Percentiles rank a stretch among this genome's conserved stretches.
These are phyloP conservation scores for Dendrobium chrysotoxum DNA, from an alignment of 106 monocot species.

Conservation along the genomic window DNA sequence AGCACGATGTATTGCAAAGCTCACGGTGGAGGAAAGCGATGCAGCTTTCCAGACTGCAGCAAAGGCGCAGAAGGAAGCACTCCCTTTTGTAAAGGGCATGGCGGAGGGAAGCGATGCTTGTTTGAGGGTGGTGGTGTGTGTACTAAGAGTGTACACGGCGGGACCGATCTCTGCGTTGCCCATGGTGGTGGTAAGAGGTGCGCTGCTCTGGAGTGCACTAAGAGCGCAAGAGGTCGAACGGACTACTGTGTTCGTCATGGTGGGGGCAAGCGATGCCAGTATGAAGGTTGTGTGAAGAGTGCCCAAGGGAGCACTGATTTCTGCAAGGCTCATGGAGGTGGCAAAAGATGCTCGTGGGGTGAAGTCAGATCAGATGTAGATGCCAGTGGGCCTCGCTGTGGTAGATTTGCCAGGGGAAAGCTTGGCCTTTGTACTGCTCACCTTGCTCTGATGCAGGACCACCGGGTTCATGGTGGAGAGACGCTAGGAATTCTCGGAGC, in stretches of 20 bases:
- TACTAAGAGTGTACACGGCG: conserved; percentile 63
- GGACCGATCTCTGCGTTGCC: conserved; percentile 55
- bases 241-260: conserved; percentile 56
- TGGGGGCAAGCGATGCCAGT: conserved; percentile 50
- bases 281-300: conserved; percentile 45
- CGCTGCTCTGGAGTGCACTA: conserved; percentile 28
- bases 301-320: conserved; percentile 65
- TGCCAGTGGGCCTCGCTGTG: conserved; percentile 24
- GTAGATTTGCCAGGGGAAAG: conserved; percentile 29
- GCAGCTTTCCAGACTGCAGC: conserved; percentile 34
- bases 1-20: conserved; percentile 55
- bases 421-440: conserved; percentile 41
- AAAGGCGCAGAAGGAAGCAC: conserved; percentile 64
- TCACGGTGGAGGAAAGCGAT: conserved; percentile 55
- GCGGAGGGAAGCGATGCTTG: conserved; percentile 55
- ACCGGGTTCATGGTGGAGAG: conserved; percentile 41
- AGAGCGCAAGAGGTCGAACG: conserved; percentile 48
- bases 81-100: conserved; percentile 46
- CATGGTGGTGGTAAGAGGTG: conserved; percentile 75
- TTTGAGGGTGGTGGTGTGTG: conserved; percentile 42
- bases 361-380: conserved; percentile 22
- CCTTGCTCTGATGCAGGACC: conserved; percentile 34
- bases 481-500: conserved; percentile 12
- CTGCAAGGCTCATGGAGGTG: conserved; percentile 64
- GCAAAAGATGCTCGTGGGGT: conserved; percentile 55